Evolutionary conservation across 2,329 filamentous ascomycete genomes (phyloP), one percentile per base, ranked within the genome.

Genomic region (Paecilomyces sp.): DNA sequence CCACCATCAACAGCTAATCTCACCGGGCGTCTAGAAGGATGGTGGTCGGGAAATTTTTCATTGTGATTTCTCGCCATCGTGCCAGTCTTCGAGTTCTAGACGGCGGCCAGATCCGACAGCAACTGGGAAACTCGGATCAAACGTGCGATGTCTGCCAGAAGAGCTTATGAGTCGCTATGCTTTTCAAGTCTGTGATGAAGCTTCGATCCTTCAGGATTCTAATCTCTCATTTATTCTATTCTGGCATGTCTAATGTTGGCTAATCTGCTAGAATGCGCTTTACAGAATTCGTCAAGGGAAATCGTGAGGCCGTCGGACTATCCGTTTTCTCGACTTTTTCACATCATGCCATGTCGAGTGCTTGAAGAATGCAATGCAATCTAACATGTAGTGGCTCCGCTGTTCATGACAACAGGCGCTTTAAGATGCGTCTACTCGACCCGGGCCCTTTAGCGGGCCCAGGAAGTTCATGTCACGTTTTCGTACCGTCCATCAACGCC

Each of bases 401-500:
- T 18, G 8, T 47, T n/a, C 18, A 18, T 47, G 41, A 47, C 3
- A 47, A 47, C 4, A 22, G n/a, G 9, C 41, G n/a, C 15, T 4
- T 7, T 1, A 47, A 18, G 41, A 47, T 1, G 15, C 41, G 8
- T 47, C 15, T 8, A 47, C n/a, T 47, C n/a, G n/a, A 47, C 25
- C 25, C 25, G 25, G 3, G 25, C 25, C 25, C 22, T 22, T 22
- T 22, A 22, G 22, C 22, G 1, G 22, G 22, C 22, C 22, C 22
- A 2, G 22, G 22, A 22, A 22, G 22, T 22, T 22, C 25, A 28
- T 57, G 51, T 63, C 55, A 68, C 13, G 68, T 65, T 13, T 59
- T 58, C 34, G 67, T 66, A 18, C 70, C 70, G 55, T 73, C 71
- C 22, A 74, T 41, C 57, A 74, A 65, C 15, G 60, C 66, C 31